phyloP scores from a whole-genome alignment of 1,284 basidiomycete genomes.

The Puccinia horiana region DNA sequence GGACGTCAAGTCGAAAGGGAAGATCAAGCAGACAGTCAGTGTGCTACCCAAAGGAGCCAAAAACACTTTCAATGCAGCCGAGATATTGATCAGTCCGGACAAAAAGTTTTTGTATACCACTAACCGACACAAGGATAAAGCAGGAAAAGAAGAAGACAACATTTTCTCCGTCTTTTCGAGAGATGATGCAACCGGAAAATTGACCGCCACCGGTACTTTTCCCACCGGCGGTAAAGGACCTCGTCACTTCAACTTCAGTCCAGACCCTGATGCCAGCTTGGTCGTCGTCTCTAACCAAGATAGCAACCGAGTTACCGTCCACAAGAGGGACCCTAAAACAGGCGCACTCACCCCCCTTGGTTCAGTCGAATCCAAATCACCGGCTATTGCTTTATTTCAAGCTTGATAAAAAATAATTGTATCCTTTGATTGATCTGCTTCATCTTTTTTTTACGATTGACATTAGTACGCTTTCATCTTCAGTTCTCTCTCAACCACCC shows the following conservation, averaged over 20 bases:
- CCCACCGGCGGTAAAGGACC: slow-evolving; percentile 35
- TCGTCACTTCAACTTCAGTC: slow-evolving; percentile 24
- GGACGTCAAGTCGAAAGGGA: not conserved
- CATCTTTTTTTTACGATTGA: too few species aligned
- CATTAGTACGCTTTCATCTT: too few species aligned
- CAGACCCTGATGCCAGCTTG: slow-evolving; percentile 28
- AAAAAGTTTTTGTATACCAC: slow-evolving; percentile 41
- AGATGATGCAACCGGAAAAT: not conserved
- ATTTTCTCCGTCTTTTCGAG: slow-evolving; percentile 33
- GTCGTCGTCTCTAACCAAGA: slow-evolving; percentile 27
- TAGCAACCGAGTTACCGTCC: slow-evolving; percentile 6
- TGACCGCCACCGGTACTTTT: not conserved
- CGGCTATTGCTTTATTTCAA: slow-evolving; percentile 14
- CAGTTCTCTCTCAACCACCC: too few species aligned
- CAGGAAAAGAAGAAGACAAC: slow-evolving; percentile 18
- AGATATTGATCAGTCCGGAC: slow-evolving; percentile 36
- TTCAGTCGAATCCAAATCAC: not conserved
- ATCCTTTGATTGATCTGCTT: too few species aligned
- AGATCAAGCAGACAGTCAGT: not conserved
- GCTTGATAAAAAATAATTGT: too few species aligned
- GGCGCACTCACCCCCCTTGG: slow-evolving; percentile 12
- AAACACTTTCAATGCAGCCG: slow-evolving; percentile 35
- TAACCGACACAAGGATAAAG: slow-evolving; percentile 14
- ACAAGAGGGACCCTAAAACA: slow-evolving; percentile 12
- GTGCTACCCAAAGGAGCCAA: slow-evolving; percentile 13